phyloP scores from a whole-genome alignment of 192 early-diverging fungal species.

The Spizellomyces sp. region DNA sequence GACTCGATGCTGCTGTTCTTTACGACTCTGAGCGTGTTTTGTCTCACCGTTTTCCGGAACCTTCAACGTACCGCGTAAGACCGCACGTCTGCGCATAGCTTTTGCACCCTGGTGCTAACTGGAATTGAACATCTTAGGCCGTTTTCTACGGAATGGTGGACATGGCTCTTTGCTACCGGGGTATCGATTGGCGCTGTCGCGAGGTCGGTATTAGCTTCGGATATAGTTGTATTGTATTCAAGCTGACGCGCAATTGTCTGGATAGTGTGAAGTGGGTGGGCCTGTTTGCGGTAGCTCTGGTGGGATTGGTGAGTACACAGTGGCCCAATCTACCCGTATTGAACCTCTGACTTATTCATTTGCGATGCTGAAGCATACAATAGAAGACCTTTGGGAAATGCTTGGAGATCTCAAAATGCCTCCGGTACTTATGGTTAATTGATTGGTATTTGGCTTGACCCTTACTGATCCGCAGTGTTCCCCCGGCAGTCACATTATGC shows the following conservation, averaged over 20 bases:
- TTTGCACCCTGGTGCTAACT: background rate
- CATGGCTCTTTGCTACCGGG: slow-evolving; percentile 86
- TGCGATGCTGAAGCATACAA: slow-evolving; percentile 58
- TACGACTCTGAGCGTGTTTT: slow-evolving; percentile 70
- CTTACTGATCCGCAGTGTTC: slow-evolving; percentile 1
- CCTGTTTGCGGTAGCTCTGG: slow-evolving; percentile 84
- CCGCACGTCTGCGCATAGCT: background rate
- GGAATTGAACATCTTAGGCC: slow-evolving; percentile 48
- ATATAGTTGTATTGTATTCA: background rate
- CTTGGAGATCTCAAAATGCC: slow-evolving; percentile 73
- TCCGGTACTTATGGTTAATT: slow-evolving; percentile 7
- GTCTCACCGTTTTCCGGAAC: slow-evolving; percentile 75
- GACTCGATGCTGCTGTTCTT: slow-evolving; percentile 96
- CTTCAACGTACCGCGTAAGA: slow-evolving; percentile 54
- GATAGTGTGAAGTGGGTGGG: slow-evolving; percentile 95
- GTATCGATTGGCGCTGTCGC: slow-evolving; percentile 80
- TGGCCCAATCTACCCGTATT: background rate
- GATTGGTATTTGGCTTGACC: no score
- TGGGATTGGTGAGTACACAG: slow-evolving; percentile 62
- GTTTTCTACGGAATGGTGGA: slow-evolving; percentile 87
- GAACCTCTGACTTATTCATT: no score
- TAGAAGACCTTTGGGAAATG: slow-evolving; percentile 91
- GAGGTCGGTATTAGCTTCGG: slow-evolving; percentile 46
- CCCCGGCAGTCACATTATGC: slow-evolving; percentile 54
- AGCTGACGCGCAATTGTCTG: slow-evolving; percentile 12